Evolutionary conservation across 192 early-diverging fungal species (phyloP), one percentile per base, ranked within the genome.

Genomic region (Gaertneriomyces sp.): DNA sequence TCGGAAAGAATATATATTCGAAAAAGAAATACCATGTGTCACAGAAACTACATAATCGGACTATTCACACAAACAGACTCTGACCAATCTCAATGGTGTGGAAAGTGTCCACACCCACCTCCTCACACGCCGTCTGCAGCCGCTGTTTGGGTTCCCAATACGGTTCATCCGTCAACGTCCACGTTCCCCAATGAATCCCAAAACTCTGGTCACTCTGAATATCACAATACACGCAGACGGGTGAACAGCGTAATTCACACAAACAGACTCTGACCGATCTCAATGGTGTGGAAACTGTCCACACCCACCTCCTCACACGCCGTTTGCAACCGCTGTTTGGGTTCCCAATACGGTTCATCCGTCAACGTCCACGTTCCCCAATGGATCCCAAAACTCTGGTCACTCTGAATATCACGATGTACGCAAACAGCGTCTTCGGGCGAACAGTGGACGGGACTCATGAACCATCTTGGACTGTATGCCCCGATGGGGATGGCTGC

Each of bases 181-280:
- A 94, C 10, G 90, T 90, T 7, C 90, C 90, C 91, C 91, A 93
- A 66, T 95, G 93, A 70, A 93, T 91, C 7, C 84, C 90, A 33
- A 92, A 74, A 9, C 80, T 83, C 25, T 79, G 79, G 57, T 78
- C 82, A 10, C 87, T 85, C 42, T 76, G 58, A 45, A 92, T 73
- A 61, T 92, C 90, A 60, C 85, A 72, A 64, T 95, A 91, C 38
- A 95, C 77, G 8, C 86, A 71, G 6, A 92, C 88, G 4, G 91
- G 89, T 17, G 77, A 80, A 58, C 82, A 88, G 71, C n/a, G n/a
- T n/a, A n/a, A n/a, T 33, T 33, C 25, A 33, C 25, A 33, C 25
- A 33, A 33, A 33, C 25, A 33, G 2, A 33, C 25, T 33, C 25
- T 33, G 25, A 0, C 25, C 25, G 2, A 33, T 33, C 2, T 33